phyloP scores from a whole-genome alignment of 192 early-diverging fungal species.

The Physocladia obscura region DNA sequence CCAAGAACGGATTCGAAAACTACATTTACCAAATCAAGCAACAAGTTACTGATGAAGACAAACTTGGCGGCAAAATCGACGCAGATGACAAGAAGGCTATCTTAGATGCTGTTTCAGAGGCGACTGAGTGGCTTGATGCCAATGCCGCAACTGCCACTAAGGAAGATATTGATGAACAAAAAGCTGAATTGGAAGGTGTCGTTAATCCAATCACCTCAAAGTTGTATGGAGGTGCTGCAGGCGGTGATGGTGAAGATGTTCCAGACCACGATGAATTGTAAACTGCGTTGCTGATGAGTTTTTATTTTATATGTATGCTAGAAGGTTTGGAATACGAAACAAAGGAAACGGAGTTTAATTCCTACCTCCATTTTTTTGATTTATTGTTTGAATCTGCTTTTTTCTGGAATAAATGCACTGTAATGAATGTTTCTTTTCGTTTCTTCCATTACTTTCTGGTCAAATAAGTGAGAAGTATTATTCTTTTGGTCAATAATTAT shows the following conservation, averaged over 20 bases:
- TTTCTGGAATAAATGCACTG: too few species aligned
- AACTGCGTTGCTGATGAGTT: conserved; percentile 6
- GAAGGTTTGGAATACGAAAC: too few species aligned
- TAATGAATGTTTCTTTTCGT: too few species aligned
- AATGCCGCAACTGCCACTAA: conserved; percentile 80
- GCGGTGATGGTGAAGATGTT: conserved; percentile 43
- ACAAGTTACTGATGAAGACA: conserved; percentile 80
- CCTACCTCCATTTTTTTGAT: too few species aligned
- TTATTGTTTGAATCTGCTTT: too few species aligned
- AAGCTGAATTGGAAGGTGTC: conserved; percentile 87
- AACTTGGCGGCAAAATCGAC: conserved; percentile 80
- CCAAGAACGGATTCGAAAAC: conserved; percentile 84
- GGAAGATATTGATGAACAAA: conserved; percentile 97
- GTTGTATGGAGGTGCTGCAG: conserved; percentile 71
- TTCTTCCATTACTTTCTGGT: too few species aligned
- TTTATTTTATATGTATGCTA: too few species aligned
- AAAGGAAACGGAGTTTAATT: too few species aligned
- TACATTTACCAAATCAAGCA: conserved; percentile 86
- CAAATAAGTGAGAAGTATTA: too few species aligned
- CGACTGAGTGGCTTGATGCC: conserved; percentile 81
- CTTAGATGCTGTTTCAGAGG: conserved; percentile 77
- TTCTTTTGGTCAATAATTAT: too few species aligned
- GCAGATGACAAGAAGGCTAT: conserved; percentile 90
- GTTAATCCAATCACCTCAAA: conserved; percentile 95
- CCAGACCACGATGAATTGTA: conserved; percentile 77